Percentiles rank a stretch among this genome's conserved stretches.
Evolutionary conservation across 1,284 basidiomycete species (phyloP).

Genomic region (Waitea zeae): DNA sequence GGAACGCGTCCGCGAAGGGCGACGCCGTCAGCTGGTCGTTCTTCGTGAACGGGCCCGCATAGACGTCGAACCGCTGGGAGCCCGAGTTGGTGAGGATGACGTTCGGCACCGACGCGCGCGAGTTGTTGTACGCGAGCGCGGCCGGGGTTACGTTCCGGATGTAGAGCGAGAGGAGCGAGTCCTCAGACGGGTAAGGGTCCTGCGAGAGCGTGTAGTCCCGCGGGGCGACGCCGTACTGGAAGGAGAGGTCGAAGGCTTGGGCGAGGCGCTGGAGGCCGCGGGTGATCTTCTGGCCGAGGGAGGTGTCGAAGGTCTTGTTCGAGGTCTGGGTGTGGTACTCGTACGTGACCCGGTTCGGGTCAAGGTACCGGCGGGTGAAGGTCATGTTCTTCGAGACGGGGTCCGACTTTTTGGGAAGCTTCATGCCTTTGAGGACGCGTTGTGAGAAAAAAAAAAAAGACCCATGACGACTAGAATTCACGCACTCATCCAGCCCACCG

Average conservation of each 20-base stretch:
- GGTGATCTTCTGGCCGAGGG: slow-evolving; percentile 31
- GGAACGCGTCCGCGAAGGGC: slow-evolving; percentile 44
- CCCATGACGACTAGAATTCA: too few species aligned
- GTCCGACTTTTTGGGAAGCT: slow-evolving; percentile 25
- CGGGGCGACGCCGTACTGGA: slow-evolving; percentile 51
- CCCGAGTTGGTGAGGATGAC: slow-evolving; percentile 62
- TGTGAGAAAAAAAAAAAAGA: background rate
- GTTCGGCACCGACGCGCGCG: slow-evolving; percentile 37
- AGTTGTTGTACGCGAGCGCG: slow-evolving; percentile 43
- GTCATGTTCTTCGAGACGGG: slow-evolving; percentile 28
- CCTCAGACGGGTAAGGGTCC: slow-evolving; percentile 45
- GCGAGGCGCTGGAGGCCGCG: slow-evolving; percentile 33
- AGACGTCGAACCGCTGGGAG: slow-evolving; percentile 60
- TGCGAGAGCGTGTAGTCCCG: slow-evolving; percentile 51
- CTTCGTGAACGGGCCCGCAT: slow-evolving; percentile 50
- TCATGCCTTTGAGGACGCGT: slow-evolving; percentile 1
- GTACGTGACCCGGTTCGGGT: slow-evolving; percentile 57
- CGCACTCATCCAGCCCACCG: slow-evolving; percentile 56
- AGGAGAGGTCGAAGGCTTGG: slow-evolving; percentile 31
- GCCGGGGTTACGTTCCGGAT: slow-evolving; percentile 37
- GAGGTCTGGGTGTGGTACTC: slow-evolving; percentile 39
- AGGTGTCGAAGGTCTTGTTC: slow-evolving; percentile 37
- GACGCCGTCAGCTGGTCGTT: slow-evolving; percentile 66
- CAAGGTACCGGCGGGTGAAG: slow-evolving; percentile 55
- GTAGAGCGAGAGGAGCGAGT: slow-evolving; percentile 45